Percentiles rank a stretch among this genome's conserved stretches.
phyloP scores from a whole-genome alignment of 306 rosid species.

The Corylus americana region DNA sequence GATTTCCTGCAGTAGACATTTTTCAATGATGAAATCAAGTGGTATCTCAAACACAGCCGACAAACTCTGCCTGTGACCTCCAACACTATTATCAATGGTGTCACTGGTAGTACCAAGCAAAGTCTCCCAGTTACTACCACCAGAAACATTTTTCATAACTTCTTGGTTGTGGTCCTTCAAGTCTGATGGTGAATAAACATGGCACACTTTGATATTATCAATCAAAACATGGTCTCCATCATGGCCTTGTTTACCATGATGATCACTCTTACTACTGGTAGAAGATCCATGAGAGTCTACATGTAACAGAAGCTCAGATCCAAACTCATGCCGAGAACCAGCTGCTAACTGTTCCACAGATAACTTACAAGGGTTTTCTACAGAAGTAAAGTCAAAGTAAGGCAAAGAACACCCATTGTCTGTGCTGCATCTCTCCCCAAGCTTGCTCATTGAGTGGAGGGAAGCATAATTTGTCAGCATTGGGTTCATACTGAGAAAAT shows the following conservation, averaged over 20 bases:
- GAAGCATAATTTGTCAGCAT: slow-evolving; percentile 63
- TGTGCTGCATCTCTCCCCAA: slow-evolving; percentile 38
- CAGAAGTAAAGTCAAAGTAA: slow-evolving; percentile 68
- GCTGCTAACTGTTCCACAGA: slow-evolving; percentile 41
- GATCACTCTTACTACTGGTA: slow-evolving; percentile 34
- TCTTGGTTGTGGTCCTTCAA: slow-evolving; percentile 33
- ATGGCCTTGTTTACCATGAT: slow-evolving; percentile 28
- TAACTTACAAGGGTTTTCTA: slow-evolving; percentile 78
- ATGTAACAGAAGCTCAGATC: slow-evolving; percentile 28
- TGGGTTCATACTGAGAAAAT: slow-evolving; percentile 71
- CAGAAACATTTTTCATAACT: slow-evolving; percentile 45
- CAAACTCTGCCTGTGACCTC: slow-evolving; percentile 37
- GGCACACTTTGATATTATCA: slow-evolving; percentile 27
- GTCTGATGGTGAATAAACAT: slow-evolving; percentile 38
- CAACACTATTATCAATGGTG: slow-evolving; percentile 30
- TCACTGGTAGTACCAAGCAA: slow-evolving; percentile 56
- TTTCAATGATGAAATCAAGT: slow-evolving; percentile 82
- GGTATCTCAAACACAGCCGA: slow-evolving; percentile 65
- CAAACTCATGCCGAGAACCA: slow-evolving; percentile 29
- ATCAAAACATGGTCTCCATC: slow-evolving; percentile 36
- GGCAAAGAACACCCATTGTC: slow-evolving; percentile 43
- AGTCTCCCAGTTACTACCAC: slow-evolving; percentile 92
- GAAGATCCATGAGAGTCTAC: slow-evolving; percentile 33
- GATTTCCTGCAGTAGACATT: slow-evolving; percentile 89
- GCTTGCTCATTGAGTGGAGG: slow-evolving; percentile 39